phyloP scores from a whole-genome alignment of 2,329 filamentous ascomycete genomes.

The Apiospora pterosperma region DNA sequence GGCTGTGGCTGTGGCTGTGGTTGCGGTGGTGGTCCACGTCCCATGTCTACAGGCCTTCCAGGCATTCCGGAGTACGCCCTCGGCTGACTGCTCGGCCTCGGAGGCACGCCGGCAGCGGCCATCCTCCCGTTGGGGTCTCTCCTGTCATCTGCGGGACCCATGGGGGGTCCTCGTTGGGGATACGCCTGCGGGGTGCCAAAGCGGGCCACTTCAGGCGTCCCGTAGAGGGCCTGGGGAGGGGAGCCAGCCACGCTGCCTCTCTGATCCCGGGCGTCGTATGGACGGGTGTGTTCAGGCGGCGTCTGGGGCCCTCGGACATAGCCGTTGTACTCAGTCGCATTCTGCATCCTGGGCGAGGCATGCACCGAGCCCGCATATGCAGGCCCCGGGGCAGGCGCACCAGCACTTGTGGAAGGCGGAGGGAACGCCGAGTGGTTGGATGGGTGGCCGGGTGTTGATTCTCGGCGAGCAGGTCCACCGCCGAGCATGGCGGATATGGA shows the following conservation, averaged over 20 bases:
- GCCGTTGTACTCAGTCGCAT: conserved; percentile 53
- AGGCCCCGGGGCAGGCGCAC: conserved; percentile 39
- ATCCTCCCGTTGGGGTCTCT: conserved; percentile 34
- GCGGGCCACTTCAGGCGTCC: conserved; percentile 55
- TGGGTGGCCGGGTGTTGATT: conserved; percentile 34
- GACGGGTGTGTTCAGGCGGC: conserved; percentile 59
- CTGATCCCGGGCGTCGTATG: conserved; percentile 43
- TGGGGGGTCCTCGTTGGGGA: conserved; percentile 45
- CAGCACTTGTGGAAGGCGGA: conserved; percentile 35
- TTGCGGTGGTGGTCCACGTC: conserved; percentile 25
- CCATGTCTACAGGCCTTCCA: conserved; percentile 44
- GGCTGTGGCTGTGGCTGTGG: conserved; percentile 17
- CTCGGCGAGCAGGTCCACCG: conserved; percentile 38
- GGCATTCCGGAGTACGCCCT: conserved; percentile 45
- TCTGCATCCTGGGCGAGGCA: conserved; percentile 54
- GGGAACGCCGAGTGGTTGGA: conserved; percentile 35
- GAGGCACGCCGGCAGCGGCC: conserved; percentile 34
- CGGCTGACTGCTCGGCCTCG: conserved; percentile 50
- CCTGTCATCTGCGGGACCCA: conserved; percentile 43
- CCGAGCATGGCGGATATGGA: conserved; percentile 61
- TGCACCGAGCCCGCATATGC: conserved; percentile 47
- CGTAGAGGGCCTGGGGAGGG: conserved; percentile 44
- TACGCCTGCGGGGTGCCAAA: conserved; percentile 59
- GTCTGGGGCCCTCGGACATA: conserved; percentile 66
- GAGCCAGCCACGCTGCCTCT: conserved; percentile 44